Conservation (phyloP, 164 flowering plant species). For the Magnolia sinica region DNA sequence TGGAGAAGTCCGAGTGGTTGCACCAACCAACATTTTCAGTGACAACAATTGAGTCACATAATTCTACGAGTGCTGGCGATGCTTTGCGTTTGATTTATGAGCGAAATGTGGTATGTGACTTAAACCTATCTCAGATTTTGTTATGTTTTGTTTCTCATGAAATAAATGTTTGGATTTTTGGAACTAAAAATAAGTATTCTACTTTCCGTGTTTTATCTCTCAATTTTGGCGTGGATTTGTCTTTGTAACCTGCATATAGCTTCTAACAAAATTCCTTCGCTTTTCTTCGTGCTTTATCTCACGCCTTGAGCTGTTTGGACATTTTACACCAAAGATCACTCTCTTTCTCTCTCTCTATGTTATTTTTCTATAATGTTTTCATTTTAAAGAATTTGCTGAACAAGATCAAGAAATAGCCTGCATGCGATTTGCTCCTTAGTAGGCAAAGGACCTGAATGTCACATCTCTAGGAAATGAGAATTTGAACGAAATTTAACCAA, state of each 20-base stretch:
- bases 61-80: slow-evolving; percentile 87
- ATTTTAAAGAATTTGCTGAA: too few relatives aligned
- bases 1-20: slow-evolving; percentile 72
- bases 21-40: slow-evolving; percentile 66
- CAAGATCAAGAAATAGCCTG: too few relatives aligned
- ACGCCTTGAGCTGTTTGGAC: background rate
- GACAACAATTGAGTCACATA: slow-evolving; percentile 70
- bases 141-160: background rate
- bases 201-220: background rate
- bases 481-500: too few relatives aligned
- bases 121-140: background rate
- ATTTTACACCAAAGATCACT: too few relatives aligned
- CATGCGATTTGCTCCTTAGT: too few relatives aligned
- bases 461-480: too few relatives aligned
- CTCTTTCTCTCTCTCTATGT: too few relatives aligned
- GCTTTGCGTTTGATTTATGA: slow-evolving; percentile 87
- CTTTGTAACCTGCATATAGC: background rate
- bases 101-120: slow-evolving; percentile 65
- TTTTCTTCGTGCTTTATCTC: background rate
- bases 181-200: background rate
- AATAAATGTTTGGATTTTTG: background rate
- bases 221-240: background rate
- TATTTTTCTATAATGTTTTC: too few relatives aligned
- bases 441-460: too few relatives aligned
- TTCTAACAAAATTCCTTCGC: background rate